Evolutionary conservation across 129 eudicot genomes (phyloP), one percentile per base, ranked within the genome.

Genomic region (Flaveria sonorensis): DNA sequence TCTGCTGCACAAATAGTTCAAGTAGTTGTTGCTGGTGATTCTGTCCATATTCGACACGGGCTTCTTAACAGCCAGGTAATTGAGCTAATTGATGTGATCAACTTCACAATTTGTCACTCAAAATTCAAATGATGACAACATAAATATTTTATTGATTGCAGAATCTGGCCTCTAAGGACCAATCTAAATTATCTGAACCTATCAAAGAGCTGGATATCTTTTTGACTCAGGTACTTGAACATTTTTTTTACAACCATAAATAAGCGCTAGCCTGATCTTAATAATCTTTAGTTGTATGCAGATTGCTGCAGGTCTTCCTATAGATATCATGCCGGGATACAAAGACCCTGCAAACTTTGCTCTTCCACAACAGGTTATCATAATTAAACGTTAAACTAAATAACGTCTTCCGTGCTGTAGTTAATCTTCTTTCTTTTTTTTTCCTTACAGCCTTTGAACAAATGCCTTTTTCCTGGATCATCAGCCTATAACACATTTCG

Each of bases 391-490:
- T 59, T 18, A 11, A 78, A 5, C 20, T 18, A 28, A 56, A 56
- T 19, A 30, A 24, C 47, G 12, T 53, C 7, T 73, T 32, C 21
- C 42, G 5, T 75, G 28, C 1, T 12, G 26, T 14, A 6, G 1
- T 69, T 46, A 14, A 40, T 69, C 45, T 51, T 83, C 42, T 80
- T 23, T 46, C 64, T 21, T 61, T 9, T 55, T 66, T 57, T 87
- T 39, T 39, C 48, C 28, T 47, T 81, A 23, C 86, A 94, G 97
- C 92, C 97, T 28, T 76, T 94, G 79, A 84, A 94, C 77, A 86
- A 89, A 82, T 94, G 99, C 78, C 99, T 94, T 77, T 94, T 94
- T 72, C 97, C 94, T 70, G 97, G 99, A 57, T 88, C 97, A 57
- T 61, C 94, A 3, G 79, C 96, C 53, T 94, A 85, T 77, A 89